phyloP scores from a whole-genome alignment of 2,329 filamentous ascomycete species.

The Biscogniauxia marginata region DNA sequence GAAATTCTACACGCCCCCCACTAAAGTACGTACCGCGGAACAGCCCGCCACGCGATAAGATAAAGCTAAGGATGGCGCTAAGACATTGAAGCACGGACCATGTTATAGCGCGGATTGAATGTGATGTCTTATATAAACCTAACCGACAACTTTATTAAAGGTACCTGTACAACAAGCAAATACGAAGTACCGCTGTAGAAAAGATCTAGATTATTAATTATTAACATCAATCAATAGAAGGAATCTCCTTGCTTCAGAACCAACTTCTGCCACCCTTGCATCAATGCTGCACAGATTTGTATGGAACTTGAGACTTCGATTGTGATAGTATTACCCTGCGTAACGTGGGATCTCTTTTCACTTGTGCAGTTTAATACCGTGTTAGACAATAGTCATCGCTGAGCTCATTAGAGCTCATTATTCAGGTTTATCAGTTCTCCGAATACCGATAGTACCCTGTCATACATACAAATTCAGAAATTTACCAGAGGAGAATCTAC shows the following conservation, averaged over 20 bases:
- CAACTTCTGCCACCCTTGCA: neutral
- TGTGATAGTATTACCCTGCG: neutral
- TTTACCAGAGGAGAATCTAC: neutral
- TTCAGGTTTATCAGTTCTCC: neutral
- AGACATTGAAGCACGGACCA: neutral
- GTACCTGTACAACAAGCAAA: too few relatives aligned
- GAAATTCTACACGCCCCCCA: slow-evolving; percentile 14
- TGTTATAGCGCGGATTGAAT: too few relatives aligned
- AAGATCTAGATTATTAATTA: too few relatives aligned
- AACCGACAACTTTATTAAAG: too few relatives aligned
- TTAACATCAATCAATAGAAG: too few relatives aligned
- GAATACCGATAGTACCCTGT: neutral
- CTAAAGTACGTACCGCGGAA: slow-evolving; percentile 5
- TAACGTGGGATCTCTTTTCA: slow-evolving; percentile 9
- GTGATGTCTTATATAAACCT: too few relatives aligned
- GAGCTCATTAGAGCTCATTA: neutral
- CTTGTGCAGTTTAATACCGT: neutral
- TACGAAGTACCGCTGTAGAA: too few relatives aligned
- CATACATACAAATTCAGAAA: too few relatives aligned
- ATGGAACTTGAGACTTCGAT: neutral
- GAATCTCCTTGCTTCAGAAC: too few relatives aligned
- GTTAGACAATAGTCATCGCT: neutral
- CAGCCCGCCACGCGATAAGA: neutral
- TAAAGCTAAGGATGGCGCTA: neutral
- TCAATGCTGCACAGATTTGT: neutral